A percentile compares a stretch with the other conserved stretches of the same genome.
Evolutionary conservation across 2,329 filamentous ascomycete genomes (phyloP).

Genomic region (Talaromyces atroroseus): DNA sequence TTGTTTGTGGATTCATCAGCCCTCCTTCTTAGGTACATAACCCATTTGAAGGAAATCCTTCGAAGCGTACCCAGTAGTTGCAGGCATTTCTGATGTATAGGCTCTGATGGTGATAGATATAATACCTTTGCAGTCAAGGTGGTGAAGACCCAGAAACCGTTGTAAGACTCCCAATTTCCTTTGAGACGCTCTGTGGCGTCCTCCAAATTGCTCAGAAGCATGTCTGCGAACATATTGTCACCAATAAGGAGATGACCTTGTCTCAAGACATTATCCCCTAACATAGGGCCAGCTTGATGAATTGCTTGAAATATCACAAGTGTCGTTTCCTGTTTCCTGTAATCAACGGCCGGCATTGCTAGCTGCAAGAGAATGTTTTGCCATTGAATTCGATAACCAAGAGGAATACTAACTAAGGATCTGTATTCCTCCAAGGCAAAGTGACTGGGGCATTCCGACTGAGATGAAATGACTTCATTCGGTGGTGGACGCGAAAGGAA

Average conservation of each 20-base stretch:
- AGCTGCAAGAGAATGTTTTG: constrained; percentile 52
- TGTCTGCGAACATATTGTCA: constrained; percentile 19
- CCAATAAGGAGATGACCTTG: constrained; percentile 21
- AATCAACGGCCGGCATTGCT: constrained; percentile 43
- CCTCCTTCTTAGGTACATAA: constrained; percentile 27
- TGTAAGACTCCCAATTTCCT: constrained; percentile 49
- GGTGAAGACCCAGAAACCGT: constrained; percentile 37
- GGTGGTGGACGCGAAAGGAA: constrained; percentile 21
- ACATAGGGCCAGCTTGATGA: constrained; percentile 43
- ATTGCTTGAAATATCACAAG: constrained; percentile 47
- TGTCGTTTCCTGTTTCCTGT: constrained; percentile 46
- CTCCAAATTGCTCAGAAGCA: constrained; percentile 30
- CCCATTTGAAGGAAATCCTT: background rate
- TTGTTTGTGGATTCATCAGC: constrained; percentile 20
- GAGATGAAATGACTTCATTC: constrained; percentile 51
- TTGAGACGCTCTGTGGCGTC: constrained; percentile 32
- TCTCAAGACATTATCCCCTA: constrained; percentile 12
- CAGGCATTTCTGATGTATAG: constrained; percentile 21
- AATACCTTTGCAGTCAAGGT: constrained; percentile 41
- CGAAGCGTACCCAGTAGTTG: background rate
- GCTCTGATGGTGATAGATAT: constrained; percentile 28
- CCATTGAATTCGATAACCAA: constrained; percentile 50
- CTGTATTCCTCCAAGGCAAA: constrained; percentile 53
- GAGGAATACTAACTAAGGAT: constrained; percentile 45
- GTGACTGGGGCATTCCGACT: constrained; percentile 43